A percentile compares a stretch with the other conserved stretches of the same genome.
phyloP scores from a whole-genome alignment of 805 yeast species.

The Cyberlindnera maclurae region DNA sequence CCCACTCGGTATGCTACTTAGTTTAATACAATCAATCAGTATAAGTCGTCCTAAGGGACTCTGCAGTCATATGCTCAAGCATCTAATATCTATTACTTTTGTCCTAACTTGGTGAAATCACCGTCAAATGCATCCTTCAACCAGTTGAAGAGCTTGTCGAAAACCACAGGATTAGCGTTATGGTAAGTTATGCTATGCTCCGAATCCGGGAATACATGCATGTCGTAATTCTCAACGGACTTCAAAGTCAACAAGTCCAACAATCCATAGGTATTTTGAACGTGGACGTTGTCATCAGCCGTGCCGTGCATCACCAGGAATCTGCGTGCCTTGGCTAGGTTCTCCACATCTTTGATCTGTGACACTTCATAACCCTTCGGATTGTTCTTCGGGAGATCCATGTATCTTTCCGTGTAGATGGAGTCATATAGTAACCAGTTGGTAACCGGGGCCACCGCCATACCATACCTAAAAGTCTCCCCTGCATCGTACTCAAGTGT shows the following conservation, averaged over 20 bases:
- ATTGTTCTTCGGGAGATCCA: slow-evolving; percentile 75
- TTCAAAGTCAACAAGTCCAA: slow-evolving; percentile 66
- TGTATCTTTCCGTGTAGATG: slow-evolving; percentile 89
- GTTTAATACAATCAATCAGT: too few relatives aligned
- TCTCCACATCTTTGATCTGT: slow-evolving; percentile 48
- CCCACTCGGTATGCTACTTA: too few relatives aligned
- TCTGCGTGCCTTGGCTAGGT: slow-evolving; percentile 50
- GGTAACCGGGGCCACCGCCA: slow-evolving; percentile 97
- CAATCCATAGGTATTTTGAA: slow-evolving; percentile 78
- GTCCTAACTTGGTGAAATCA: slow-evolving; percentile 27
- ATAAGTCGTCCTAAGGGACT: too few relatives aligned
- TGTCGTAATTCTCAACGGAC: slow-evolving; percentile 74
- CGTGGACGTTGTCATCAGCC: slow-evolving; percentile 95
- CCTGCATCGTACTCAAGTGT: slow-evolving; percentile 78
- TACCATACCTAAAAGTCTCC: slow-evolving; percentile 73
- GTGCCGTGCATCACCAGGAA: slow-evolving; percentile 94
- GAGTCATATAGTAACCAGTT: slow-evolving; percentile 91
- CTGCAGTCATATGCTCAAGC: too few relatives aligned
- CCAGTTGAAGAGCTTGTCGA: slow-evolving; percentile 64
- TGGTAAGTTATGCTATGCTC: slow-evolving; percentile 70
- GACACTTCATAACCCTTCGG: slow-evolving; percentile 53
- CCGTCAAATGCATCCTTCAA: slow-evolving; percentile 53
- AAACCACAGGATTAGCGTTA: slow-evolving; percentile 62
- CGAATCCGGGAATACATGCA: slow-evolving; percentile 75
- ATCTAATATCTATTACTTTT: slow-evolving; percentile 2